Evolutionary conservation across 2,329 filamentous ascomycete genomes (phyloP).

Genomic region (Xylariales sp.): DNA sequence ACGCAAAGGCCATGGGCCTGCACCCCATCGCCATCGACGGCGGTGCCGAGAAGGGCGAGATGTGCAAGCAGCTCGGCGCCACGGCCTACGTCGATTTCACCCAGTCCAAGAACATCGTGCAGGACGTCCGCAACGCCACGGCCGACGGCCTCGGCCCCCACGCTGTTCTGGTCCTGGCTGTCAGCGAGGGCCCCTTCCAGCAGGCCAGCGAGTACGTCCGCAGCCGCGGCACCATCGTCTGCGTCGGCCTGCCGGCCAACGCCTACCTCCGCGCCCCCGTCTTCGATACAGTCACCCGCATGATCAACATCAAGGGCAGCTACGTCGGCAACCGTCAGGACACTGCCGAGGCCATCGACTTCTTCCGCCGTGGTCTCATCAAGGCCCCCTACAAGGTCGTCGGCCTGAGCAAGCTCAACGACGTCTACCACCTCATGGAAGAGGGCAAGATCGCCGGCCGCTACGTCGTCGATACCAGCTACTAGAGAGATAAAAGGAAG

Average conservation of each 20-base stretch:
- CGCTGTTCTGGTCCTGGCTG: slow-evolving; percentile 82
- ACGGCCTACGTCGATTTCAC: slow-evolving; percentile 75
- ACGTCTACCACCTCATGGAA: slow-evolving; percentile 74
- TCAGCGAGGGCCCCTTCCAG: slow-evolving; percentile 89
- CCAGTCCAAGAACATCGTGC: slow-evolving; percentile 70
- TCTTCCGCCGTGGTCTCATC: slow-evolving; percentile 80
- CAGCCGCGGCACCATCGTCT: slow-evolving; percentile 75
- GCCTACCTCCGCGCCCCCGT: slow-evolving; percentile 80
- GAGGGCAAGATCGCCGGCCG: slow-evolving; percentile 70
- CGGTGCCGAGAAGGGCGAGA: slow-evolving; percentile 73
- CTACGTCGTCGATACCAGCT: slow-evolving; percentile 73
- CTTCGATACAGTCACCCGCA: slow-evolving; percentile 82
- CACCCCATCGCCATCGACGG: slow-evolving; percentile 77
- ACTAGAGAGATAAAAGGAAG: slow-evolving; percentile 33
- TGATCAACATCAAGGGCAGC: slow-evolving; percentile 88
- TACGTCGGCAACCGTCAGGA: slow-evolving; percentile 94
- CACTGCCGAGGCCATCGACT: slow-evolving; percentile 83
- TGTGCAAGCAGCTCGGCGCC: slow-evolving; percentile 69
- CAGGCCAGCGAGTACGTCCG: slow-evolving; percentile 88
- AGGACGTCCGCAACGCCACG: slow-evolving; percentile 78
- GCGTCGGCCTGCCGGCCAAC: slow-evolving; percentile 80
- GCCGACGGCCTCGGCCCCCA: slow-evolving; percentile 79
- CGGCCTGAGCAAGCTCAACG: slow-evolving; percentile 72
- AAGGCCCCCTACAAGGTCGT: slow-evolving; percentile 82
- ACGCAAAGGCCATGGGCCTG: slow-evolving; percentile 87